phyloP scores from a whole-genome alignment of 1,284 basidiomycete genomes.

The Athelia psychrophila region DNA sequence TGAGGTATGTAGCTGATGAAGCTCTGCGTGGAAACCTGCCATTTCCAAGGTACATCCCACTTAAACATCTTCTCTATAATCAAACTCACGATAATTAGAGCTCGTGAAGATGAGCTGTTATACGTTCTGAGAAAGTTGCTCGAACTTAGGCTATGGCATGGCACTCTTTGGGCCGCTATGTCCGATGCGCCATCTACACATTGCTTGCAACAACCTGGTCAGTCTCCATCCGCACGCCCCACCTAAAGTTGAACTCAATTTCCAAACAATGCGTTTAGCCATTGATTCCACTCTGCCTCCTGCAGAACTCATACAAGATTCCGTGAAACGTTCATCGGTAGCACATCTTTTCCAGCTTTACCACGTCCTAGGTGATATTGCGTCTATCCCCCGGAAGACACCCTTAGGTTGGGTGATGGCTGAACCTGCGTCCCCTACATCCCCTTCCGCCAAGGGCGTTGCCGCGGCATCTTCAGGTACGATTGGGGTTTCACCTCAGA shows the following conservation, averaged over 20 bases:
- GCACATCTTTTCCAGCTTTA: constrained; percentile 89
- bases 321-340: constrained; percentile 66
- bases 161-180: constrained; percentile 71
- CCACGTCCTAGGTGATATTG: constrained; percentile 73
- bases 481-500: constrained; percentile 21
- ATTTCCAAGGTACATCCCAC: constrained; percentile 63
- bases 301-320: constrained; percentile 57
- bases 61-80: background rate
- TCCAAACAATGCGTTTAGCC: constrained; percentile 21
- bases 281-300: constrained; percentile 45
- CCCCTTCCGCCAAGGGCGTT: constrained; percentile 9
- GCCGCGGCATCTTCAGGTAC: constrained; percentile 7
- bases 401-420: constrained; percentile 63
- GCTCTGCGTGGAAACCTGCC: constrained; percentile 80
- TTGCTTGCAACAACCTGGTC: constrained; percentile 53
- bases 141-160: constrained; percentile 66
- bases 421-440: constrained; percentile 10
- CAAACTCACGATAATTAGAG: constrained; percentile 37
- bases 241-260: constrained; percentile 3
- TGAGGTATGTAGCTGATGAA: constrained; percentile 80
- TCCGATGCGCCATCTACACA: constrained; percentile 60
- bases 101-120: constrained; percentile 86
- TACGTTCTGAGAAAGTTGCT: constrained; percentile 82
- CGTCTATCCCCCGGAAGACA: constrained; percentile 60
- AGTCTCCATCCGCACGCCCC: constrained; percentile 12